phyloP scores from a whole-genome alignment of 495 filamentous ascomycete species.

The Xylaria longipes region DNA sequence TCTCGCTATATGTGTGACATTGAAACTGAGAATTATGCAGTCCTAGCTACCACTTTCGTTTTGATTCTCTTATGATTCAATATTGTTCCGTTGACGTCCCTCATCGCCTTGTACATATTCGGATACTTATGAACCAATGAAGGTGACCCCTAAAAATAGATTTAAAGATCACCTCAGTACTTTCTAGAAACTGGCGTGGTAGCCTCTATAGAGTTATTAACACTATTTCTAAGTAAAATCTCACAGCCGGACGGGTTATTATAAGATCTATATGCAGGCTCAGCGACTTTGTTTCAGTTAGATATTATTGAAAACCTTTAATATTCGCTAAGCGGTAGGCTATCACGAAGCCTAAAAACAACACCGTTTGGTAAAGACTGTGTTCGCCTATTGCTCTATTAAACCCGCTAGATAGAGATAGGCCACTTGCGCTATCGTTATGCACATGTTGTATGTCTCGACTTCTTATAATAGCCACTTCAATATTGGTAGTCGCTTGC shows the following conservation, averaged over 20 bases:
- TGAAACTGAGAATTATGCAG: background rate
- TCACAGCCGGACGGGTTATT: too few species aligned
- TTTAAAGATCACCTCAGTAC: too few species aligned
- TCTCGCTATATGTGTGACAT: background rate
- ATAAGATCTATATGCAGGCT: background rate
- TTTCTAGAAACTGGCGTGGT: background rate
- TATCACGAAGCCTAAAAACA: background rate
- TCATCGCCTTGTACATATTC: background rate
- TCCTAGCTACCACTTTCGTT: background rate
- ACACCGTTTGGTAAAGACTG: background rate
- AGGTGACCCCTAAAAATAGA: background rate
- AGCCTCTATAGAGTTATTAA: background rate
- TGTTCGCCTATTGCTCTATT: background rate
- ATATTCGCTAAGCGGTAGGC: background rate
- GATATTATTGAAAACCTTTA: background rate
- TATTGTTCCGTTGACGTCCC: background rate
- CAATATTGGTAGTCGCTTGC: background rate
- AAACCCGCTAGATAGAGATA: background rate
- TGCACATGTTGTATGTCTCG: background rate
- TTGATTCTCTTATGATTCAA: background rate
- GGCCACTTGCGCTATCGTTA: background rate
- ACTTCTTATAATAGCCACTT: background rate
- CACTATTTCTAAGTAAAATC: background rate
- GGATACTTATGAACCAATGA: background rate
- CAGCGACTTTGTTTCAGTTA: background rate